A percentile compares a stretch with the other conserved stretches of the same genome.
Evolutionary conservation across 495 filamentous ascomycete species (phyloP).

Genomic region (Penicillium coprophilum): DNA sequence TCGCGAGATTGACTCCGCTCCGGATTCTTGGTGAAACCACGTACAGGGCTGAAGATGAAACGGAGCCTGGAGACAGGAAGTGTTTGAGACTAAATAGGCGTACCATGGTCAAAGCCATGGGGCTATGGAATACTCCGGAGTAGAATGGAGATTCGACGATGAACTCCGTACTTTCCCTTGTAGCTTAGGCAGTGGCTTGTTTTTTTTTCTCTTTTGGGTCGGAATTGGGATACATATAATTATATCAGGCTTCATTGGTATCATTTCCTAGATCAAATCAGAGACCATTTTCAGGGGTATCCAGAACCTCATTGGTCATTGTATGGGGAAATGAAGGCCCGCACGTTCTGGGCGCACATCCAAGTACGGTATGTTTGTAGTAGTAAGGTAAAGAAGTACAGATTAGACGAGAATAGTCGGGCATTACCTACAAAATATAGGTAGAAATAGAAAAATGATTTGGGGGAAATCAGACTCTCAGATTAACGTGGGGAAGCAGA

Average conservation of each 20-base stretch:
- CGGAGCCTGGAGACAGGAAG: not conserved
- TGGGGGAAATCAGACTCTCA: not conserved
- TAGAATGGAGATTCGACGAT: no score
- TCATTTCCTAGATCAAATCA: slow-evolving; percentile 1
- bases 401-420: not conserved
- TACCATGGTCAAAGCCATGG: slow-evolving; percentile 2
- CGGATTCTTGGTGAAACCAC: not conserved
- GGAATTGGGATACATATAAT: not conserved
- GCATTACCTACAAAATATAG: not conserved
- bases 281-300: slow-evolving; percentile 1
- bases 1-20: slow-evolving; percentile 1
- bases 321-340: slow-evolving; percentile 3
- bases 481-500: slow-evolving; percentile 4
- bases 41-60: not conserved
- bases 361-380: not conserved
- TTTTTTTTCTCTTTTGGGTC: not conserved
- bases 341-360: slow-evolving; percentile 8
- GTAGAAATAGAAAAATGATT: no score
- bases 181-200: not conserved
- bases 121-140: slow-evolving; percentile 2
- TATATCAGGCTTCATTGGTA: not conserved
- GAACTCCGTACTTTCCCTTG: not conserved
- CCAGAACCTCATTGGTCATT: slow-evolving; percentile 1
- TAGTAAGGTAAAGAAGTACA: not conserved
- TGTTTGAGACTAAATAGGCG: slow-evolving; percentile 1